phyloP scores from a whole-genome alignment of 1,284 basidiomycete genomes.

The Pisolithus thermaeus region DNA sequence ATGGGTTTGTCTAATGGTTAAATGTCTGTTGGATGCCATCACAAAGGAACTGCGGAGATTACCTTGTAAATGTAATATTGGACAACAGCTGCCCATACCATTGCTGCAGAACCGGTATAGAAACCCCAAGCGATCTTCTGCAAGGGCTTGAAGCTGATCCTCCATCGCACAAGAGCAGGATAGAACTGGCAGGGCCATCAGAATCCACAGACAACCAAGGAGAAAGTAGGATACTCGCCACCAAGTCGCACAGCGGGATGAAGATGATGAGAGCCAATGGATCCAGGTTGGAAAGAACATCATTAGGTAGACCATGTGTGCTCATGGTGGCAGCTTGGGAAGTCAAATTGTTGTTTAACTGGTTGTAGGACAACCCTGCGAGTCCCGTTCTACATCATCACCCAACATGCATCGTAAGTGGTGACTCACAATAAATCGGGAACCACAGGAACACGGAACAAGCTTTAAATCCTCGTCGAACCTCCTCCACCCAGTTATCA shows the following conservation, averaged over 20 bases:
- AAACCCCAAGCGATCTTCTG: conserved; percentile 78
- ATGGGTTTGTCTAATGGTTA: conserved; percentile 48
- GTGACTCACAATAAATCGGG: conserved; percentile 60
- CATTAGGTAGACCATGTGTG: conserved; percentile 74
- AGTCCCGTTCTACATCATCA: neutral
- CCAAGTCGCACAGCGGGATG: conserved; percentile 63
- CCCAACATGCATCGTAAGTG: neutral
- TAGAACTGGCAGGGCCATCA: conserved; percentile 47
- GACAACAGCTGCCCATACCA: conserved; percentile 62
- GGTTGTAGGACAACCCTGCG: conserved; percentile 70
- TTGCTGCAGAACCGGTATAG: conserved; percentile 50
- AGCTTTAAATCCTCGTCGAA: conserved; percentile 77
- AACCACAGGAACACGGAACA: conserved; percentile 79
- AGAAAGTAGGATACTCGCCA: conserved; percentile 32
- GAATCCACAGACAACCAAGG: conserved; percentile 5
- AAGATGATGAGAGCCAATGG: conserved; percentile 72
- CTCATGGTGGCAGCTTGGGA: conserved; percentile 72
- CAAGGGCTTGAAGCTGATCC: conserved; percentile 67
- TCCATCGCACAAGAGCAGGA: conserved; percentile 60
- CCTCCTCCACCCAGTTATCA: conserved; percentile 80
- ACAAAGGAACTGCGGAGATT: conserved; percentile 10
- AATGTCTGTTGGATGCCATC: neutral
- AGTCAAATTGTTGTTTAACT: conserved; percentile 75
- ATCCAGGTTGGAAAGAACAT: conserved; percentile 76
- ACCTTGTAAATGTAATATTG: conserved; percentile 73